Evolutionary conservation across 2,329 filamentous ascomycete species (phyloP).

Genomic region (Mariannaea sp.): DNA sequence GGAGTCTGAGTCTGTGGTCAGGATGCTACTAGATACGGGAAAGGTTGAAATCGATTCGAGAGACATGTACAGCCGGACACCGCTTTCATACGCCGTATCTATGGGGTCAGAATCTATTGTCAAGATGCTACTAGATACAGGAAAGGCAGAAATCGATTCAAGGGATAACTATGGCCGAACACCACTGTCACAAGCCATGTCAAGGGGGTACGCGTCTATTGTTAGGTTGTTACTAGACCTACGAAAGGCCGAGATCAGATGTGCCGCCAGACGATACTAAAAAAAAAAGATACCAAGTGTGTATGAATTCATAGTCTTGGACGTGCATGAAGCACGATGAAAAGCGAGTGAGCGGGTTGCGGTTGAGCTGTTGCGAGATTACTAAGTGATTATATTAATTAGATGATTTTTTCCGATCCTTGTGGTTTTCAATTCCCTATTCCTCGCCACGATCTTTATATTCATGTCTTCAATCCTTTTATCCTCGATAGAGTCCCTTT

Average conservation of each 20-base stretch:
- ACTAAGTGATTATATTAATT: too few relatives aligned
- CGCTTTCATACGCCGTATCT: not conserved
- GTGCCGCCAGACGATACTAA: too few relatives aligned
- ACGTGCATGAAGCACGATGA: too few relatives aligned
- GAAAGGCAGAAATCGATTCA: not conserved
- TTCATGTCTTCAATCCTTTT: too few relatives aligned
- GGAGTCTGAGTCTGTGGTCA: not conserved
- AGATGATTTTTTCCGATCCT: too few relatives aligned
- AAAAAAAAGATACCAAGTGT: too few relatives aligned
- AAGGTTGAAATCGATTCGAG: not conserved
- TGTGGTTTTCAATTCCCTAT: too few relatives aligned
- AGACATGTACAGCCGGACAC: not conserved
- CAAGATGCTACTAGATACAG: slow-evolving; percentile 10
- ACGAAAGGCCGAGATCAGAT: not conserved
- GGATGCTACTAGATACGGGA: not conserved
- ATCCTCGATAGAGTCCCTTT: too few relatives aligned
- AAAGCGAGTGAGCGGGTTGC: too few relatives aligned
- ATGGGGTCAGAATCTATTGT: not conserved
- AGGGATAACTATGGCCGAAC: not conserved
- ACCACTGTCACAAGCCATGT: not conserved
- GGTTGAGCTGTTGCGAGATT: too few relatives aligned
- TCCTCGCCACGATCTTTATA: too few relatives aligned
- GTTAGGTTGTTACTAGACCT: not conserved
- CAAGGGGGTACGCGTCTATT: not conserved
- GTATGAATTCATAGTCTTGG: too few relatives aligned